Evolutionary conservation across 2,329 filamentous ascomycete species (phyloP).

Genomic region (Colletotrichum sp.): DNA sequence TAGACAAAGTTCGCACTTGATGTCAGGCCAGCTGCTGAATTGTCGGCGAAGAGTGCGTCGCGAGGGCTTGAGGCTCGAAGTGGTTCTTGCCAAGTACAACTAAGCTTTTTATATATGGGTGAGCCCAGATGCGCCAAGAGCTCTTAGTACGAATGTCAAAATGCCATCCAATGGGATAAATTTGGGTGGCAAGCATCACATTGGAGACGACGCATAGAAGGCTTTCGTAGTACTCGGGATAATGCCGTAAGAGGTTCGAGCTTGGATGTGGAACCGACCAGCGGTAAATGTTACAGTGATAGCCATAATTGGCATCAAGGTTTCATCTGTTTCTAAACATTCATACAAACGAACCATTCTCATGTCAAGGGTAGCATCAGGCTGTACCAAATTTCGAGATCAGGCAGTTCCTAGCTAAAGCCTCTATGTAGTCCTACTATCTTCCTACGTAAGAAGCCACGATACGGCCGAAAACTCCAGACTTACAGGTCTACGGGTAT

Average conservation of each 20-base stretch:
- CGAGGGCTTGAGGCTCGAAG: not conserved
- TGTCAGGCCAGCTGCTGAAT: not conserved
- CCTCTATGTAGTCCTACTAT: not conserved
- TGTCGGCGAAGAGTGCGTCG: not conserved
- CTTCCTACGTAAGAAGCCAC: fast-evolving
- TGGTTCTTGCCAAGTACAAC: not conserved
- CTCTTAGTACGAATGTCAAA: not conserved
- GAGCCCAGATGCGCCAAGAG: not conserved
- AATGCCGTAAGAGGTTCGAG: not conserved
- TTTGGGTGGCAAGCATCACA: not conserved
- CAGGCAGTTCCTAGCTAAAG: not conserved
- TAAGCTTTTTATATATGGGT: not conserved
- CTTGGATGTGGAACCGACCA: not conserved
- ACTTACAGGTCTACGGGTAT: fast-evolving
- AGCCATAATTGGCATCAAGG: not conserved
- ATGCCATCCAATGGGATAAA: not conserved
- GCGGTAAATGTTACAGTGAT: not conserved
- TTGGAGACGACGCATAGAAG: not conserved
- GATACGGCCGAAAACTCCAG: not conserved
- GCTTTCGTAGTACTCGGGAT: not conserved
- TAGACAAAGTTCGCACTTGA: not conserved
- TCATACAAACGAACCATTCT: not conserved
- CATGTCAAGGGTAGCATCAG: not conserved
- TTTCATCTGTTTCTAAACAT: not conserved
- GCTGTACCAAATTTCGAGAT: not conserved